These are phyloP conservation scores for Botrytis porri DNA, from an alignment of 2,329 filamentous ascomycete genomes.

Conservation along the genomic window DNA sequence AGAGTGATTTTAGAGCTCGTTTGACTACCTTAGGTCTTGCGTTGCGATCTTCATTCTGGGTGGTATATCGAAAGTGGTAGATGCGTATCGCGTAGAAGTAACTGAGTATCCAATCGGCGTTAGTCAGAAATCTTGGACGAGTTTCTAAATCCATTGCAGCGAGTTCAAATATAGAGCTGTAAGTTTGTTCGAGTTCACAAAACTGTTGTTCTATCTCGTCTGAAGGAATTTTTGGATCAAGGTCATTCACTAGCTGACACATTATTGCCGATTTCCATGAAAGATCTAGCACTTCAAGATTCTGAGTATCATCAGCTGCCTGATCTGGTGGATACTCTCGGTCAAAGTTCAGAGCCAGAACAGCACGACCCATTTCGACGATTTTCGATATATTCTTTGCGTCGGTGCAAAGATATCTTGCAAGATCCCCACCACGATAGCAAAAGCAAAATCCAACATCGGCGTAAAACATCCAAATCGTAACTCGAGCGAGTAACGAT, in stretches of 20 bases:
- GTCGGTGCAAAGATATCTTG: slow-evolving; percentile 4
- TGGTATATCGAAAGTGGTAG: slow-evolving; percentile 6
- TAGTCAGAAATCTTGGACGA: slow-evolving; percentile 3
- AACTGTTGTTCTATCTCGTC: background rate
- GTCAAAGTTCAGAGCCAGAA: background rate
- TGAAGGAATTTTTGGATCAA: background rate
- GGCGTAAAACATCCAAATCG: slow-evolving; percentile 13
- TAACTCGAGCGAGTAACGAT: slow-evolving; percentile 5
- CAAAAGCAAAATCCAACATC: slow-evolving; percentile 15
- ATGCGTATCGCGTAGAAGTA: slow-evolving; percentile 15
- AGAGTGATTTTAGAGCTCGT: slow-evolving; percentile 5
- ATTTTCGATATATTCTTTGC: slow-evolving; percentile 9
- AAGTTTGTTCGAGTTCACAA: background rate
- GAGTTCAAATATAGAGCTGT: background rate
- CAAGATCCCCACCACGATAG: slow-evolving; percentile 13
- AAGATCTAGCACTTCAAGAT: slow-evolving; percentile 3
- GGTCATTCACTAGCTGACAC: slow-evolving; percentile 3
- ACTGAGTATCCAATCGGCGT: slow-evolving; percentile 11
- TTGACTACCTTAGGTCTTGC: slow-evolving; percentile 5
- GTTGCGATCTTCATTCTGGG: background rate
- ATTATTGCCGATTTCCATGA: slow-evolving; percentile 5
- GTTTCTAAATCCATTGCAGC: background rate
- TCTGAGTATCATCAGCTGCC: slow-evolving; percentile 1
- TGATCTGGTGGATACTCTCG: background rate
- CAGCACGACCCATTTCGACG: background rate